These are phyloP conservation scores for Umbelopsis vinacea DNA, from an alignment of 192 early-diverging fungal genomes.

Conservation along the genomic window DNA sequence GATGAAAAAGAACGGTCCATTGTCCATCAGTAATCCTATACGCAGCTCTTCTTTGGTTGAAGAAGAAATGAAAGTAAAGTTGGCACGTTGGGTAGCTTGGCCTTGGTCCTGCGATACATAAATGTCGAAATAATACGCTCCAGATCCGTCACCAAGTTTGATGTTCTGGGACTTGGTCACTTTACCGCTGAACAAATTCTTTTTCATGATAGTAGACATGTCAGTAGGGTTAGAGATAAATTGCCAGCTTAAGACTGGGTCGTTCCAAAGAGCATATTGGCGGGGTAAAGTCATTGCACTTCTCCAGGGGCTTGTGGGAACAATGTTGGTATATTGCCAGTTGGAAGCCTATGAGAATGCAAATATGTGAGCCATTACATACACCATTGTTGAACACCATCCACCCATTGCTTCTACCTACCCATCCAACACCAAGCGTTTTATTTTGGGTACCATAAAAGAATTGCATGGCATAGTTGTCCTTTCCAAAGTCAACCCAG, in stretches of 20 bases:
- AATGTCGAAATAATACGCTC: not conserved
- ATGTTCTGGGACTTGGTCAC: not conserved
- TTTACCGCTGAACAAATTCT: not conserved
- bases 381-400: not conserved
- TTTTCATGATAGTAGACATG: not conserved
- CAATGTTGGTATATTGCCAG: not conserved
- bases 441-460: not conserved
- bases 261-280: not conserved
- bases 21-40: not conserved
- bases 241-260: not conserved
- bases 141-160: not conserved
- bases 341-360: not conserved
- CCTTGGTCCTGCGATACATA: not conserved
- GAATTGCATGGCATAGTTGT: slow-evolving; percentile 1
- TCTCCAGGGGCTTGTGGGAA: not conserved
- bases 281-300: not conserved
- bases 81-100: not conserved
- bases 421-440: not conserved
- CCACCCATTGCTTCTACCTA: not conserved
- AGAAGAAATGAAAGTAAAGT: not conserved
- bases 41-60: not conserved
- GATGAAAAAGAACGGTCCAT: not conserved
- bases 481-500: not conserved
- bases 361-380: not conserved
- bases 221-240: not conserved